These are phyloP conservation scores for Phlebopus sp. DNA, from an alignment of 1,284 basidiomycete species.

Conservation along the genomic window DNA sequence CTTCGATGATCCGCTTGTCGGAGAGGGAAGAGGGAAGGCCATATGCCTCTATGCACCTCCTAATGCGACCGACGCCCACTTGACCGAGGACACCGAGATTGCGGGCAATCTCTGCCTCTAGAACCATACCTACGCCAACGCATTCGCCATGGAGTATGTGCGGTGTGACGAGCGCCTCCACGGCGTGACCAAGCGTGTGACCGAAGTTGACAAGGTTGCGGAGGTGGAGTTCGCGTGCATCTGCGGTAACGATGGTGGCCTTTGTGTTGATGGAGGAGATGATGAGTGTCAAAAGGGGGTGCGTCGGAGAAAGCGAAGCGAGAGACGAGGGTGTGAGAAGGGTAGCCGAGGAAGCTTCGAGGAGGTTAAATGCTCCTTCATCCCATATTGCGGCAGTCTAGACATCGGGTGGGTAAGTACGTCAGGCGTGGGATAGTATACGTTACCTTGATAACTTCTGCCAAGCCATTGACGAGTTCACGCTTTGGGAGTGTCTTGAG, in stretches of 20 bases:
- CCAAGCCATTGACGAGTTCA: conserved; percentile 98
- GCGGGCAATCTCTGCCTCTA: conserved; percentile 91
- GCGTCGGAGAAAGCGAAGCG: conserved; percentile 59
- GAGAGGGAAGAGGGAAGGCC: conserved; percentile 80
- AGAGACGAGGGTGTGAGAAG: conserved; percentile 62
- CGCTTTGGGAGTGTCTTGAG: conserved; percentile 89
- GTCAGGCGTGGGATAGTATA: conserved; percentile 19
- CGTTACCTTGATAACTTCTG: conserved; percentile 91
- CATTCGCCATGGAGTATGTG: conserved; percentile 93
- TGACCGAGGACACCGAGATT: conserved; percentile 83
- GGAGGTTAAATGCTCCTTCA: conserved; percentile 78
- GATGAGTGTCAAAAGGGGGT: conserved; percentile 83
- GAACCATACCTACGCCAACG: conserved; percentile 88
- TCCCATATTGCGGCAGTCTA: conserved; percentile 97
- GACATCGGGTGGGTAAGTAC: conserved; percentile 2
- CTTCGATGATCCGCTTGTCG: conserved; percentile 60
- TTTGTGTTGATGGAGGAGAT: conserved; percentile 89
- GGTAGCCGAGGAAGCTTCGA: conserved; percentile 82
- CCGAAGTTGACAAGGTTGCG: conserved; percentile 98
- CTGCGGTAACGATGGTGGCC: conserved; percentile 91
- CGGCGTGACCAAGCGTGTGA: conserved; percentile 94
- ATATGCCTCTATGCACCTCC: conserved; percentile 81
- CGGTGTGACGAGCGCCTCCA: conserved; percentile 91
- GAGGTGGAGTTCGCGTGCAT: conserved; percentile 92
- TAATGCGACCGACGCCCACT: conserved; percentile 85